Evolutionary conservation across 805 yeast species (phyloP).

Genomic region (Ogataea pilisensis): DNA sequence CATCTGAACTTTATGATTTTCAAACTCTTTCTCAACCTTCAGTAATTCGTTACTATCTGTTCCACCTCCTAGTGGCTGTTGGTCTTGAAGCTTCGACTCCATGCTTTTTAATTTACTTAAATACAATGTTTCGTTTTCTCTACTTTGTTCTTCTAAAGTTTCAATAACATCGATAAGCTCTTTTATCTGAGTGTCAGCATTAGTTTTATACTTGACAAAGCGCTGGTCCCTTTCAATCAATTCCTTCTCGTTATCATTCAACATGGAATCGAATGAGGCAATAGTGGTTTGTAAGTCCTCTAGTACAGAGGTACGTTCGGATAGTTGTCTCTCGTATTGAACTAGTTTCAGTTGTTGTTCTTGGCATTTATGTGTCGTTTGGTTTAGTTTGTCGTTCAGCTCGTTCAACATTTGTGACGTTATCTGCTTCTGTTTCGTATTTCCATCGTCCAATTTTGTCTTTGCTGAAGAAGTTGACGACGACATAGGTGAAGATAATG

Average conservation of each 20-base stretch:
- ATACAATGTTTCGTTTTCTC: slow-evolving; percentile 49
- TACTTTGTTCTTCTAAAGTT: slow-evolving; percentile 49
- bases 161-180: slow-evolving; percentile 59
- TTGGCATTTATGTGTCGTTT: slow-evolving; percentile 5
- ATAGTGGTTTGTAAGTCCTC: slow-evolving; percentile 46
- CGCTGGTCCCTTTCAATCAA: slow-evolving; percentile 42
- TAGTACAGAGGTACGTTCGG: slow-evolving; percentile 42
- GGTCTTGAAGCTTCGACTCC: slow-evolving; percentile 13
- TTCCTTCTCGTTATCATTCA: slow-evolving; percentile 44
- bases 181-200: slow-evolving; percentile 49
- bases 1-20: not conserved
- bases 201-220: slow-evolving; percentile 41
- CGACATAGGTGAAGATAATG: not conserved
- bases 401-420: not conserved
- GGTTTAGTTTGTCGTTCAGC: slow-evolving; percentile 4
- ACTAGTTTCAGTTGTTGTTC: slow-evolving; percentile 15
- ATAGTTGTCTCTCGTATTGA: slow-evolving; percentile 30
- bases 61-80: not conserved
- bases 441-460: not conserved
- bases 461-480: not conserved
- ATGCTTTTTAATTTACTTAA: slow-evolving; percentile 41
- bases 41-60: not conserved
- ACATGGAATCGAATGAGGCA: slow-evolving; percentile 42
- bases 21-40: not conserved
- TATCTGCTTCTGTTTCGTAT: not conserved